Percentiles rank a stretch among this genome's conserved stretches.
These are phyloP conservation scores for Parachaetomium inaequale DNA, from an alignment of 495 filamentous ascomycete species.

Conservation along the genomic window DNA sequence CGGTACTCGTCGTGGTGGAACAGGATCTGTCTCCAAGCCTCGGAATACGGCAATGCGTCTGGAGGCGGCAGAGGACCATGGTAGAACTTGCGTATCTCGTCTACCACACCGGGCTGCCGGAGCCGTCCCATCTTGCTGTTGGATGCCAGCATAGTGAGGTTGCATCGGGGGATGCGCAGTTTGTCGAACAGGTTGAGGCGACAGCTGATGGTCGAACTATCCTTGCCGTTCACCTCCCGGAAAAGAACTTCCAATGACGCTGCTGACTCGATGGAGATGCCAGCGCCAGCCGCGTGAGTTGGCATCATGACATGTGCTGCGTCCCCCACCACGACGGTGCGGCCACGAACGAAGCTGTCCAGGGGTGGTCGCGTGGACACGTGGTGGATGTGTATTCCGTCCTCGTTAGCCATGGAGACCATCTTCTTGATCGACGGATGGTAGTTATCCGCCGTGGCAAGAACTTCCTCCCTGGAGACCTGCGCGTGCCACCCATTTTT, in stretches of 20 bases:
- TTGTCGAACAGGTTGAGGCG: conserved; percentile 28
- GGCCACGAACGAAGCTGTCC: conserved; percentile 26
- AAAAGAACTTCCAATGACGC: conserved; percentile 31
- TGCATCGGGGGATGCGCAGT: conserved; percentile 31
- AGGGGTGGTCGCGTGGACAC: conserved; percentile 26
- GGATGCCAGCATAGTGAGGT: conserved; percentile 33
- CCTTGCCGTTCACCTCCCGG: conserved; percentile 10
- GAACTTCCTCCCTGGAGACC: conserved; percentile 17
- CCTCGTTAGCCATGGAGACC: conserved; percentile 29
- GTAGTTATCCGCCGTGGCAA: conserved; percentile 26
- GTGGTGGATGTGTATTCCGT: conserved; percentile 33
- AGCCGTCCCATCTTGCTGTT: conserved; percentile 27
- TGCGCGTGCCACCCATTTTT: conserved; percentile 23
- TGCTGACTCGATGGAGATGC: conserved; percentile 30
- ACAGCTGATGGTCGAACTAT: conserved; percentile 1
- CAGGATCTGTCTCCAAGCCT: conserved; percentile 26
- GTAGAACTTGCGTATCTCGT: conserved; percentile 32
- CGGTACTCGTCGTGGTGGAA: conserved; percentile 31
- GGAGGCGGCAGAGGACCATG: conserved; percentile 26
- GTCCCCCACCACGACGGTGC: conserved; percentile 29
- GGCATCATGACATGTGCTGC: conserved; percentile 35
- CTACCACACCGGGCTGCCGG: conserved; percentile 26
- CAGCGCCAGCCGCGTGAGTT: conserved; percentile 29
- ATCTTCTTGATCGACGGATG: conserved; percentile 22
- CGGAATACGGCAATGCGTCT: conserved; percentile 22